Evolutionary conservation across 805 yeast species (phyloP).

Genomic region (Kodamaea neixiangensis): DNA sequence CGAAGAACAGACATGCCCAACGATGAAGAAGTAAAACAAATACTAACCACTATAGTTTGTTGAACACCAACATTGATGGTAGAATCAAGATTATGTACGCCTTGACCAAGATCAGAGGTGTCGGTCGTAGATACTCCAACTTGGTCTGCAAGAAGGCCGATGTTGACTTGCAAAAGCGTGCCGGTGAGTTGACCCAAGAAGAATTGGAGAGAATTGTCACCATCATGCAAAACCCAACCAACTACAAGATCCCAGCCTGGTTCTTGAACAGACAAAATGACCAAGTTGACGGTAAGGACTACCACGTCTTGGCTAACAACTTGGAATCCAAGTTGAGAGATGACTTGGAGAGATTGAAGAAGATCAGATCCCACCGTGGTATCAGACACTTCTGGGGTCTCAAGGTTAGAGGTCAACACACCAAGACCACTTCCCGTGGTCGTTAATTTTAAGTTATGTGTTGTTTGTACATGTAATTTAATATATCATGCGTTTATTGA

Average conservation of each 20-base stretch:
- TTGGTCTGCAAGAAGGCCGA: constrained; percentile 99
- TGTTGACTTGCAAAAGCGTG: constrained; percentile 97
- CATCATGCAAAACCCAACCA: constrained; percentile 99
- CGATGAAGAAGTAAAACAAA: background rate
- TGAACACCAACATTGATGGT: constrained; percentile 99
- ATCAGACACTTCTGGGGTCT: constrained; percentile 99
- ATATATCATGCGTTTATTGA: constrained; percentile 10
- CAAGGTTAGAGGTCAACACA: constrained; percentile 99
- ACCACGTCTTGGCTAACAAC: constrained; percentile 98
- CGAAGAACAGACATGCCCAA: background rate
- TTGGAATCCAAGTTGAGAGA: constrained; percentile 99
- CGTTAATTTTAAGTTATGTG: constrained; percentile 32
- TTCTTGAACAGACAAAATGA: constrained; percentile 99
- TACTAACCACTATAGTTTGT: constrained; percentile 61
- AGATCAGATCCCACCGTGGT: constrained; percentile 99
- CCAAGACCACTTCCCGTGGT: constrained; percentile 99
- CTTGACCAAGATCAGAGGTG: constrained; percentile 99
- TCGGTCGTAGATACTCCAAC: constrained; percentile 99
- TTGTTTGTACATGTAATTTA: constrained; percentile 15
- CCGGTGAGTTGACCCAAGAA: constrained; percentile 99
- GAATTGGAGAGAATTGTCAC: constrained; percentile 99
- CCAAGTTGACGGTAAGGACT: constrained; percentile 97
- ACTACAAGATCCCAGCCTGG: constrained; percentile 99
- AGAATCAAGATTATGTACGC: constrained; percentile 99
- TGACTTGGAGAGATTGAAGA: constrained; percentile 99